Evolutionary conservation across 345 rosid species (phyloP).

Genomic region (Corymbia maculata): DNA sequence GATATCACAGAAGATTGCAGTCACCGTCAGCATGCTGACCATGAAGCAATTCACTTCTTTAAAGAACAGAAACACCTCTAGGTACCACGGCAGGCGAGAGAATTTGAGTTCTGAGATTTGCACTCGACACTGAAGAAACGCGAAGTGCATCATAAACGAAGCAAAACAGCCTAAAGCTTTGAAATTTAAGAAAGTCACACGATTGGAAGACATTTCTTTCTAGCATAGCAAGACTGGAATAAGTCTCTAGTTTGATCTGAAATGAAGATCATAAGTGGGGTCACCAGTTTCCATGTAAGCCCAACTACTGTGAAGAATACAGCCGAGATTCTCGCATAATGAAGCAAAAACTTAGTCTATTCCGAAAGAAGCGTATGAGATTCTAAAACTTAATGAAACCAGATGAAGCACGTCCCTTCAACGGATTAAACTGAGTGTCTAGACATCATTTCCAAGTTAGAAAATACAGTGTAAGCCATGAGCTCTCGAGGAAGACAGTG

Average conservation of each 20-base stretch:
- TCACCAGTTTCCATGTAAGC: not conserved
- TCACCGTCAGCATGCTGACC: not conserved
- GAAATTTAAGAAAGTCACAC: not conserved
- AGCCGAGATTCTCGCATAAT: fast-evolving
- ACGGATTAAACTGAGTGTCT: not conserved
- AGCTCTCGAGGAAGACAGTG: not conserved
- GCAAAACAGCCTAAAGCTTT: not conserved
- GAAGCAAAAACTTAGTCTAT: not conserved
- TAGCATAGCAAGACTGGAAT: fast-evolving
- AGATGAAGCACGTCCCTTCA: fast-evolving
- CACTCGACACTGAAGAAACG: not conserved
- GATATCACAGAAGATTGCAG: not conserved
- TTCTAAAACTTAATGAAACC: not conserved
- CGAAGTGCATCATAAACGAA: not conserved
- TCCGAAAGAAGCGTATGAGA: not conserved
- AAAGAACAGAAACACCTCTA: not conserved
- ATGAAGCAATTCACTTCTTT: not conserved
- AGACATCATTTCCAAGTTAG: not conserved
- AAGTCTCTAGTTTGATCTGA: not conserved
- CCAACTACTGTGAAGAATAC: not conserved
- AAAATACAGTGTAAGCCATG: not conserved
- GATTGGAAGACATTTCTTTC: not conserved
- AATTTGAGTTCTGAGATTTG: not conserved
- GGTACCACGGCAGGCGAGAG: not conserved
- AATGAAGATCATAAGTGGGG: not conserved